These are phyloP conservation scores for Hyparrhenia diplandra DNA, from an alignment of 176 grass and related monocot species.

Conservation along the genomic window DNA sequence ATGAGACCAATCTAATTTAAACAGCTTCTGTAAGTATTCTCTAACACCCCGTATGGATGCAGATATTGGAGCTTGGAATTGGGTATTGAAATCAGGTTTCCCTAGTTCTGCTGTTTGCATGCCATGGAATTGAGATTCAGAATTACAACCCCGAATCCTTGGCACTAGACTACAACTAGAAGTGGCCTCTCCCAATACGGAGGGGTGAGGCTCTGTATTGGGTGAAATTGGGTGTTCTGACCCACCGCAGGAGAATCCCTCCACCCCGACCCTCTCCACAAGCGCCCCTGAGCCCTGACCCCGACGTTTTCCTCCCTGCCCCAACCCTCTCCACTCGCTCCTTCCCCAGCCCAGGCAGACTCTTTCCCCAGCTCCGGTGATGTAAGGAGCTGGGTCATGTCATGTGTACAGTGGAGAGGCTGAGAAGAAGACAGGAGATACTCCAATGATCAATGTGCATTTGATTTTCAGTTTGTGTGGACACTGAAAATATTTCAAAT, in stretches of 20 bases:
- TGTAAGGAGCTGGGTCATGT: no score
- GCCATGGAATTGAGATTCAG: neutral
- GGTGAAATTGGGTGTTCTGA: neutral
- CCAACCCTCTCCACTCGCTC: neutral
- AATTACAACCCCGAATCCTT: neutral
- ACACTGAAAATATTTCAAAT: slow-evolving; percentile 1
- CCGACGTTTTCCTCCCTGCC: neutral
- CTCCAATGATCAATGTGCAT: neutral
- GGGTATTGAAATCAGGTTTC: neutral
- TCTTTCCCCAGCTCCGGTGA: no score
- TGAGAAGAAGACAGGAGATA: neutral
- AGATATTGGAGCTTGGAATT: neutral
- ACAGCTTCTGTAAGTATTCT: neutral
- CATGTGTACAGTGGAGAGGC: neutral
- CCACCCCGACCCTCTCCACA: neutral
- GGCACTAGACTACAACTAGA: neutral
- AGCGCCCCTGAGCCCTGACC: neutral
- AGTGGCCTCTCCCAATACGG: neutral
- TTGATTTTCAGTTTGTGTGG: neutral
- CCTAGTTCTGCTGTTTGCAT: neutral
- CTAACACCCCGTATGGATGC: neutral
- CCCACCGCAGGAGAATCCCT: neutral
- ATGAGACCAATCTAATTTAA: neutral
- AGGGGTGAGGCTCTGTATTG: neutral
- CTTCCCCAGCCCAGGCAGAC: neutral